A percentile compares a stretch with the other conserved stretches of the same genome.
Evolutionary conservation across 768 basidiomycete genomes (phyloP).

Genomic region (Termitomyces sp.): DNA sequence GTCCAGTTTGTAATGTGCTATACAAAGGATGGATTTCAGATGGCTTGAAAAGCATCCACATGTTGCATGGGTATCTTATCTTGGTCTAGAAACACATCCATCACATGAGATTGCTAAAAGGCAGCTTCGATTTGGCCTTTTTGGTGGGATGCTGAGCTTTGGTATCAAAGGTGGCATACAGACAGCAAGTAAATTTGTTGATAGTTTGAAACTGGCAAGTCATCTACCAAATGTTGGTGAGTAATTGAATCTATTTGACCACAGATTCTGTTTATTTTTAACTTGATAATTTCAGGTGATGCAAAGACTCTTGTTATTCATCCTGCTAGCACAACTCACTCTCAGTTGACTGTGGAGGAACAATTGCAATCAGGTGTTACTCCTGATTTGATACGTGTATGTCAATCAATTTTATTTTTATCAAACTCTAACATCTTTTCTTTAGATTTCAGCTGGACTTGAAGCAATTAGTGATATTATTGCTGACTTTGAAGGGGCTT

Average conservation of each 20-base stretch:
- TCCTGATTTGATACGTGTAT: slow-evolving; percentile 58
- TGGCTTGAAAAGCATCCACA: slow-evolving; percentile 14
- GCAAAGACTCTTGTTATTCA: slow-evolving; percentile 79
- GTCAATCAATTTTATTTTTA: not conserved
- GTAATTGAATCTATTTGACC: not conserved
- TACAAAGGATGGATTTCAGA: not conserved
- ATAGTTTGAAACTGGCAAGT: slow-evolving; percentile 64
- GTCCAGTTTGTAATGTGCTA: too few relatives aligned
- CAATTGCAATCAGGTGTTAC: slow-evolving; percentile 61
- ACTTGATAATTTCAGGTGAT: slow-evolving; percentile 31
- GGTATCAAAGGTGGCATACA: slow-evolving; percentile 57
- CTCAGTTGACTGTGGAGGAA: slow-evolving; percentile 59
- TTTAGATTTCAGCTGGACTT: not conserved
- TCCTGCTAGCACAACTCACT: slow-evolving; percentile 74
- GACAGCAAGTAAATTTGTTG: slow-evolving; percentile 56
- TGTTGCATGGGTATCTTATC: slow-evolving; percentile 75
- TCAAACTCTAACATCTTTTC: not conserved
- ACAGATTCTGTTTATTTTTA: not conserved
- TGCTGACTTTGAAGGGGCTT: not conserved
- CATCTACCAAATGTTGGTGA: slow-evolving; percentile 58
- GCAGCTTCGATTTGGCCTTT: slow-evolving; percentile 48
- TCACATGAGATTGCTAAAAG: slow-evolving; percentile 54
- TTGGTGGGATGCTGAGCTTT: slow-evolving; percentile 74
- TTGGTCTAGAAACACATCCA: slow-evolving; percentile 58
- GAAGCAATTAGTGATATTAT: not conserved